Evolutionary conservation across 2,329 filamentous ascomycete genomes (phyloP).

Genomic region (Endothia cerciana): DNA sequence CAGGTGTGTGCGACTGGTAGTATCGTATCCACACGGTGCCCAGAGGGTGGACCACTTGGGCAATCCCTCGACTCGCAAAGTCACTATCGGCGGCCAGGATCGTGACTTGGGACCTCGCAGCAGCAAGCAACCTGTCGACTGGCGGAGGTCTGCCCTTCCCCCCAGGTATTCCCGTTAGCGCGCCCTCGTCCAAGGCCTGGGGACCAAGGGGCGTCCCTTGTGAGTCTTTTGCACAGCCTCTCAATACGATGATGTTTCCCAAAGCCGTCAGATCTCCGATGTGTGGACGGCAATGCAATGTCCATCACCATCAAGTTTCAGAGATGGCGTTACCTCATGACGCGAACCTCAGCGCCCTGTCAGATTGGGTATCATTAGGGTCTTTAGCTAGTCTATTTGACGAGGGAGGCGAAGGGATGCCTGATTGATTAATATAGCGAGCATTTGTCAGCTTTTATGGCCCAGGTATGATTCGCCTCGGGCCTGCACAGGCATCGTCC

Average conservation of each 20-base stretch:
- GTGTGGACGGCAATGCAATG: conserved; percentile 29
- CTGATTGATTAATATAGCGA: neutral
- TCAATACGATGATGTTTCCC: conserved; percentile 26
- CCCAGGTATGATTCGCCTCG: neutral
- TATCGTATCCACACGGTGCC: conserved; percentile 25
- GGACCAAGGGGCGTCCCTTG: conserved; percentile 4
- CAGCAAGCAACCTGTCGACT: conserved; percentile 2
- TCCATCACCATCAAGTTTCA: conserved; percentile 27
- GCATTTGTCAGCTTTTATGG: neutral
- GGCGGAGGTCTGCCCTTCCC: conserved; percentile 10
- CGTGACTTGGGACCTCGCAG: conserved; percentile 12
- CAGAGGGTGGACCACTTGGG: conserved; percentile 2
- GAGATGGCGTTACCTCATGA: conserved; percentile 25
- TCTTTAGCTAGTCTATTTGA: neutral
- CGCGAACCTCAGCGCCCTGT: conserved; percentile 13
- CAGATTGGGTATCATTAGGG: neutral
- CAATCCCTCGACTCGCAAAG: conserved; percentile 16
- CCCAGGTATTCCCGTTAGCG: conserved; percentile 22
- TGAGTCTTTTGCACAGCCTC: conserved; percentile 27
- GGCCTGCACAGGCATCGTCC: conserved; percentile 1
- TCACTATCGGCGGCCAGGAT: conserved; percentile 22
- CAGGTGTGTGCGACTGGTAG: conserved; percentile 14
- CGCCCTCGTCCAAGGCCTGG: neutral
- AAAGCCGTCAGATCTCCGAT: conserved; percentile 29
- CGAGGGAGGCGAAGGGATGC: too few relatives aligned